Percentiles rank a stretch among this genome's conserved stretches.
phyloP scores from a whole-genome alignment of 495 filamentous ascomycete genomes.

The Opeltia flavorubescens region DNA sequence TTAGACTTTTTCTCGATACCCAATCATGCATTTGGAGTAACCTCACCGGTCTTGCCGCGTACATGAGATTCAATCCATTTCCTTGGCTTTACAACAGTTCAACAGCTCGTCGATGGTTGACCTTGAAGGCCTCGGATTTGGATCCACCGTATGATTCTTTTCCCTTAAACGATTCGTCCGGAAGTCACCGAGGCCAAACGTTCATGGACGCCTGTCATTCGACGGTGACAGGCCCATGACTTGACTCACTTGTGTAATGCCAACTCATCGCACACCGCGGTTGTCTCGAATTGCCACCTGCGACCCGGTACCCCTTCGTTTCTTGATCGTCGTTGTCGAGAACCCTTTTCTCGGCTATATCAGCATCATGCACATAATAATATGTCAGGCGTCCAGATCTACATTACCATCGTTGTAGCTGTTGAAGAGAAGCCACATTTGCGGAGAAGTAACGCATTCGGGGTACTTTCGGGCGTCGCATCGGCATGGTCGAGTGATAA shows the following conservation, averaged over 20 bases:
- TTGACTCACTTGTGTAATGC: slow-evolving; percentile 4
- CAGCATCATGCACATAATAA: not conserved
- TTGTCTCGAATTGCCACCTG: not conserved
- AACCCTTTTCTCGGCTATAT: not conserved
- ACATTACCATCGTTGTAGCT: not conserved
- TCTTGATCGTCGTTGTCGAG: slow-evolving; percentile 4
- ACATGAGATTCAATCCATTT: not conserved
- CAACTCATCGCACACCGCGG: slow-evolving; percentile 11
- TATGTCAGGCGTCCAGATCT: slow-evolving; percentile 17
- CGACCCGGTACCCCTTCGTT: slow-evolving; percentile 1
- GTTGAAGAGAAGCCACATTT: no score
- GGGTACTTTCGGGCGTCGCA: no score
- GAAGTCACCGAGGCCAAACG: not conserved
- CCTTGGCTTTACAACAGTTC: no score
- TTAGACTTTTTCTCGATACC: not conserved
- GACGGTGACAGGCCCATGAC: slow-evolving; percentile 1
- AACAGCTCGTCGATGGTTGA: no score
- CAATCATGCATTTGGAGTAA: not conserved
- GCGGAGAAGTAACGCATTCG: no score
- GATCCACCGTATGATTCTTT: not conserved
- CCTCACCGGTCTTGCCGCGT: not conserved
- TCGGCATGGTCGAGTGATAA: no score
- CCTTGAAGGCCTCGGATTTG: no score
- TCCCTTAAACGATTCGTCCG: slow-evolving; percentile 1
- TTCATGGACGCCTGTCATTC: slow-evolving; percentile 4